phyloP scores from a whole-genome alignment of 768 basidiomycete species.

The Pleurotus cornucopiae region DNA sequence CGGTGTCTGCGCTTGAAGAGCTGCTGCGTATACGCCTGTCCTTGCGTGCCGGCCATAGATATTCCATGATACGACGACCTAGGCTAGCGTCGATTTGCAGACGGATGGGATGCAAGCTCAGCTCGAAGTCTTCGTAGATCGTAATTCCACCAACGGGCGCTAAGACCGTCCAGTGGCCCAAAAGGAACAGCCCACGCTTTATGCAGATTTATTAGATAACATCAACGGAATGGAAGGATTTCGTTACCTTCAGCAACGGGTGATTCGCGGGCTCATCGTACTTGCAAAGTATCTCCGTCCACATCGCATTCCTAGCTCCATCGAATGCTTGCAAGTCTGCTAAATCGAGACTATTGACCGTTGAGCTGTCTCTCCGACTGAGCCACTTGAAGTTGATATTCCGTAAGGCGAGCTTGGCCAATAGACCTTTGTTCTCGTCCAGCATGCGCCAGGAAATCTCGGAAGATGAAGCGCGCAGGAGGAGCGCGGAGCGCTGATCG shows the following conservation, averaged over 20 bases:
- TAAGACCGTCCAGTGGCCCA: constrained; percentile 78
- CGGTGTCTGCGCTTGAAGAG: neutral
- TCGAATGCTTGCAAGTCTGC: constrained; percentile 83
- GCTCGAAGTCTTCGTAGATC: constrained; percentile 78
- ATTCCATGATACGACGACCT: constrained; percentile 80
- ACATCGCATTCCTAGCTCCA: constrained; percentile 74
- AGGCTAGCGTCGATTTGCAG: constrained; percentile 83
- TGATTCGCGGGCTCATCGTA: constrained; percentile 67
- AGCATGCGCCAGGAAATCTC: constrained; percentile 94
- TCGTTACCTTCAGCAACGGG: constrained; percentile 62
- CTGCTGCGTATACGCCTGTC: constrained; percentile 23
- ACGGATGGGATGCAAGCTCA: constrained; percentile 81
- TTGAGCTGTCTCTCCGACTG: constrained; percentile 84
- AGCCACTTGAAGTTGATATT: constrained; percentile 80
- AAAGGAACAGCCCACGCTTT: constrained; percentile 68
- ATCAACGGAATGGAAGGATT: neutral
- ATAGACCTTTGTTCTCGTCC: constrained; percentile 61
- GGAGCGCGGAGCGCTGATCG: constrained; percentile 75
- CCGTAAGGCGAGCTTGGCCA: constrained; percentile 83
- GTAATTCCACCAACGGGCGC: constrained; percentile 92
- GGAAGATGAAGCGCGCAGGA: constrained; percentile 75
- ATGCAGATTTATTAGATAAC: constrained; percentile 3
- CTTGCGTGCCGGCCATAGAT: constrained; percentile 74
- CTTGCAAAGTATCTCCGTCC: constrained; percentile 86
- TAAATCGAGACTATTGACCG: constrained; percentile 70